Evolutionary conservation across 768 basidiomycete species (phyloP).

Genomic region (Tricholoma hemisulphureum): DNA sequence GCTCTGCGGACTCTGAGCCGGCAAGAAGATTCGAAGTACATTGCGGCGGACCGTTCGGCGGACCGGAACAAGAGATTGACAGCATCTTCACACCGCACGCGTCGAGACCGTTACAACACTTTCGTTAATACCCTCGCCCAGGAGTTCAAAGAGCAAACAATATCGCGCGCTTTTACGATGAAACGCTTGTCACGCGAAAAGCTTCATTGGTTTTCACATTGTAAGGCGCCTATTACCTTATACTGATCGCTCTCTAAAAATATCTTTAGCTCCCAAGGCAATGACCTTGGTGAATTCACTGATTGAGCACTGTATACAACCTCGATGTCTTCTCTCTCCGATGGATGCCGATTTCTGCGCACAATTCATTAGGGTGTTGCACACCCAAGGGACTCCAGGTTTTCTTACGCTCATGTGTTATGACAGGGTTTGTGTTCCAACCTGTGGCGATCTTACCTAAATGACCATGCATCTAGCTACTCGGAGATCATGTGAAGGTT

Average conservation of each 20-base stretch:
- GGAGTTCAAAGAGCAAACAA: slow-evolving; percentile 76
- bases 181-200: slow-evolving; percentile 79
- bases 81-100: slow-evolving; percentile 56
- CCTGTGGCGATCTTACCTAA: neutral
- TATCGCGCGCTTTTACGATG: slow-evolving; percentile 68
- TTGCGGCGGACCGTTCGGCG: slow-evolving; percentile 66
- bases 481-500: slow-evolving; percentile 80
- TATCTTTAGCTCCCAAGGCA: slow-evolving; percentile 42
- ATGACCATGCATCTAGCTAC: slow-evolving; percentile 50
- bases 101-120: slow-evolving; percentile 64
- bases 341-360: slow-evolving; percentile 96
- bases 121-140: slow-evolving; percentile 58
- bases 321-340: slow-evolving; percentile 88
- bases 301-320: slow-evolving; percentile 90
- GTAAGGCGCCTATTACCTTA: slow-evolving; percentile 27
- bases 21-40: slow-evolving; percentile 64
- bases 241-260: slow-evolving; percentile 6
- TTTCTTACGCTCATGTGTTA: slow-evolving; percentile 87
- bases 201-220: slow-evolving; percentile 77
- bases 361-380: slow-evolving; percentile 85
- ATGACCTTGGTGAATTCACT: slow-evolving; percentile 56
- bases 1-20: slow-evolving; percentile 59
- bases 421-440: slow-evolving; percentile 55
- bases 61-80: slow-evolving; percentile 59
- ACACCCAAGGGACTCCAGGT: slow-evolving; percentile 82